Conservation (phyloP, 352 stramenopile species). For the Globisporangium echinulatum region DNA sequence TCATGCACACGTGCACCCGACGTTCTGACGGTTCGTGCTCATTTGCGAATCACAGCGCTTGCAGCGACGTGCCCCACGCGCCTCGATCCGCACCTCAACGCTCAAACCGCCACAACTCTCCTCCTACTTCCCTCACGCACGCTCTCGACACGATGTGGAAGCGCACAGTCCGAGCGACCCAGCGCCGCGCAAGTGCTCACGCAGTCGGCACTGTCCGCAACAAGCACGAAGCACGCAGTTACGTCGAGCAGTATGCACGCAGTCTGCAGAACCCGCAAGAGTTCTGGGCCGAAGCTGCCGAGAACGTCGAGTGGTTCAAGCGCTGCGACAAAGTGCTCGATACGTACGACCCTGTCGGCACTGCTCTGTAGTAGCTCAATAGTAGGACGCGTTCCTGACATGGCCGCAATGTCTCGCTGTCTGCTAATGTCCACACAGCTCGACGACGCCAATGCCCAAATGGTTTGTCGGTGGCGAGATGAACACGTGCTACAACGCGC, state of each 20-base stretch:
- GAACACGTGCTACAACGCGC: conserved; percentile 64
- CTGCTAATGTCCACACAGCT: conserved; percentile 10
- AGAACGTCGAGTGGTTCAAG: conserved; percentile 30
- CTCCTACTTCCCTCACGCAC: too few relatives aligned
- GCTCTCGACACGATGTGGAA: conserved; percentile 4
- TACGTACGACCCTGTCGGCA: conserved; percentile 6
- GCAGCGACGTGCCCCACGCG: background rate
- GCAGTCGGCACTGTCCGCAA: background rate
- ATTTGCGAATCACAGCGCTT: conserved; percentile 6
- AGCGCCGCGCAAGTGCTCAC: background rate
- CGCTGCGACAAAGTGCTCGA: conserved; percentile 23
- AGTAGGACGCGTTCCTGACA: background rate
- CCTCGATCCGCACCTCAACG: too few relatives aligned
- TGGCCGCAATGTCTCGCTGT: background rate
- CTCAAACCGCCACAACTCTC: background rate
- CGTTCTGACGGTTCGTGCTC: background rate
- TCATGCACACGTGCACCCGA: too few relatives aligned
- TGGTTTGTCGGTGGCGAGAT: conserved; percentile 61
- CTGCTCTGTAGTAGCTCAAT: background rate
- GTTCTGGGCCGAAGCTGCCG: conserved; percentile 26
- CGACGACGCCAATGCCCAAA: conserved; percentile 19
- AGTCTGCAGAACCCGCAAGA: conserved; percentile 20
- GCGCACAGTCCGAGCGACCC: background rate
- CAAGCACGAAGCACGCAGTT: conserved; percentile 20
- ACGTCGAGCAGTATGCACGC: conserved; percentile 24